A percentile compares a stretch with the other conserved stretches of the same genome.
phyloP scores from a whole-genome alignment of 805 yeast genomes.

The Cyberlindnera sargentensis region DNA sequence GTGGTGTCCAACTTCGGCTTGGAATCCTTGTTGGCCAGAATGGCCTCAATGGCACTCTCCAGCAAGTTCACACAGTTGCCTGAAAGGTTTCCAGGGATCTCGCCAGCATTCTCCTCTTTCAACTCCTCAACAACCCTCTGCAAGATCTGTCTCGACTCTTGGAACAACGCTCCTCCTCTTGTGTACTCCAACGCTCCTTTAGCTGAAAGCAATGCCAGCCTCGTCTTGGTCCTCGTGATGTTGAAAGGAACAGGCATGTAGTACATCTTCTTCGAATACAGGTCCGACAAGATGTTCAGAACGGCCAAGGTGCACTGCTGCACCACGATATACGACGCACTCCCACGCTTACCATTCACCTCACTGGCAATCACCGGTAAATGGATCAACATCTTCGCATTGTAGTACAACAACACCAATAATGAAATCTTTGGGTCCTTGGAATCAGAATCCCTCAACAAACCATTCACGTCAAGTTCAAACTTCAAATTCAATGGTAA shows the following conservation, averaged over 20 bases:
- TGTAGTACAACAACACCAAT: conserved; percentile 51
- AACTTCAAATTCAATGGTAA: conserved; percentile 56
- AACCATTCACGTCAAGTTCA: conserved; percentile 55
- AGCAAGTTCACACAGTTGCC: conserved; percentile 46
- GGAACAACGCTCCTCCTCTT: conserved; percentile 74
- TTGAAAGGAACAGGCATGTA: conserved; percentile 60
- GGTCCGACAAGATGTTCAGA: conserved; percentile 40
- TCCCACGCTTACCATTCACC: conserved; percentile 26
- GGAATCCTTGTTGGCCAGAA: conserved; percentile 41
- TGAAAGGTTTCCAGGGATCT: conserved; percentile 56
- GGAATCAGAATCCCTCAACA: conserved; percentile 27
- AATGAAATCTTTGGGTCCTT: conserved; percentile 37
- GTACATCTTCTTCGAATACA: conserved; percentile 32
- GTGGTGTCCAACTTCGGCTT: conserved; percentile 1
- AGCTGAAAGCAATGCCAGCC: conserved; percentile 59
- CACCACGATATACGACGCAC: conserved; percentile 55
- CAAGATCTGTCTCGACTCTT: conserved; percentile 56
- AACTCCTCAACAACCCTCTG: conserved; percentile 42
- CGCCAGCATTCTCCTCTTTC: conserved; percentile 33
- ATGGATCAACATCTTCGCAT: conserved; percentile 57
- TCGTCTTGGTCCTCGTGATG: conserved; percentile 52
- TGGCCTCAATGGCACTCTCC: conserved; percentile 53
- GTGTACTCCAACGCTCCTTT: conserved; percentile 76
- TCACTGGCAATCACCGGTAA: conserved; percentile 49
- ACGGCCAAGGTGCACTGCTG: conserved; percentile 65